These are phyloP conservation scores for Aspergillus sp. DNA, from an alignment of 2,329 filamentous ascomycete species.

Conservation along the genomic window DNA sequence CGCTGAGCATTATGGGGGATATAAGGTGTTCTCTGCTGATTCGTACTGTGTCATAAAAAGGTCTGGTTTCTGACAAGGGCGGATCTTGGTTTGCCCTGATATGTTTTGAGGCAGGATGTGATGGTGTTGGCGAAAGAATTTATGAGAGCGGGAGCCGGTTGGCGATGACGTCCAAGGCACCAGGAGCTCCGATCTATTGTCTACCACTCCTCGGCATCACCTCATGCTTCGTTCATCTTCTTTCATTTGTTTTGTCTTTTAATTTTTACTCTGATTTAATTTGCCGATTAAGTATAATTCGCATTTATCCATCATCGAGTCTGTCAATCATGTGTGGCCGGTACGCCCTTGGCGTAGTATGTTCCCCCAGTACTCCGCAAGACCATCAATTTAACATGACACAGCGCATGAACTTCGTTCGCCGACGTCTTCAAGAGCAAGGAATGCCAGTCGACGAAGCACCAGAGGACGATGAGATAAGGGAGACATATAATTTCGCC, in stretches of 20 bases:
- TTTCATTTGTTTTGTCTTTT: background rate
- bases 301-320: background rate
- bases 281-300: background rate
- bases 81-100: background rate
- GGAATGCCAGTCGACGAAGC: slow-evolving; percentile 71
- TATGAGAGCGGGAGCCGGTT: slow-evolving; percentile 7
- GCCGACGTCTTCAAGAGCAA: slow-evolving; percentile 69
- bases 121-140: slow-evolving; percentile 1
- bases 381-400: background rate
- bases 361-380: slow-evolving; percentile 22
- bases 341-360: slow-evolving; percentile 63
- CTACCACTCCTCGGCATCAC: background rate
- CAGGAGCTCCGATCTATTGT: background rate
- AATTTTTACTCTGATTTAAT: background rate
- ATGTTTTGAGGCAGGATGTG: background rate
- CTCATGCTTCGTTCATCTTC: background rate
- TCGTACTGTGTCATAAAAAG: background rate
- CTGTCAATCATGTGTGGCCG: slow-evolving; percentile 62
- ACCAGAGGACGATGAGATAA: slow-evolving; percentile 67
- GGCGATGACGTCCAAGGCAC: slow-evolving; percentile 11
- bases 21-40: background rate
- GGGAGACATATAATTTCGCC: slow-evolving; percentile 88
- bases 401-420: slow-evolving; percentile 75
- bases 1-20: slow-evolving; percentile 20
- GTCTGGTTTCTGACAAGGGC: background rate